phyloP scores from a whole-genome alignment of 179 eudicot genomes.

The Gypsophila paniculata region DNA sequence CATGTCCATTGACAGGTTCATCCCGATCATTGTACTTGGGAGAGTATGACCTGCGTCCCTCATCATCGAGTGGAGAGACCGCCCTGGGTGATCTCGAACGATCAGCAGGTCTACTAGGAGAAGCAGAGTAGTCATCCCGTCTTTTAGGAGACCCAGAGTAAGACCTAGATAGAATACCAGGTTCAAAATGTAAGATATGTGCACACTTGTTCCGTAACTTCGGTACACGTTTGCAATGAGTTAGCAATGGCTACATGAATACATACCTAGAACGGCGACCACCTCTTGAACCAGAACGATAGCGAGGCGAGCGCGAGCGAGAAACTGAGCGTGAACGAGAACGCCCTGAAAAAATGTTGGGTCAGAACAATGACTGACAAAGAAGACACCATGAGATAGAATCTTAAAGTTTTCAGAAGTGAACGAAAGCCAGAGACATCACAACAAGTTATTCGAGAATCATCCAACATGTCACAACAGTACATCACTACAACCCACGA shows the following conservation, averaged over 20 bases:
- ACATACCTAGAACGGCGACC: constrained; percentile 49
- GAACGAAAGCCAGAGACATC: no score
- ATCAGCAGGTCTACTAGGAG: constrained; percentile 46
- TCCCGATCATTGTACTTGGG: constrained; percentile 32
- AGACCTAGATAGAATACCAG: constrained; percentile 34
- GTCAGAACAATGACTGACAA: not conserved
- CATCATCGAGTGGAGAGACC: constrained; percentile 32
- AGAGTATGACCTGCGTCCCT: constrained; percentile 44
- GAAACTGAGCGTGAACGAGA: constrained; percentile 55
- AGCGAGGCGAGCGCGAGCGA: constrained; percentile 46
- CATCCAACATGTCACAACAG: not conserved
- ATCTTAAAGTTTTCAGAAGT: not conserved
- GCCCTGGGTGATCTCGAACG: constrained; percentile 42
- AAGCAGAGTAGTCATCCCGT: constrained; percentile 43
- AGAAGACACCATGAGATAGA: not conserved
- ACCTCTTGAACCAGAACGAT: constrained; percentile 47
- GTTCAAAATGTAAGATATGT: not conserved
- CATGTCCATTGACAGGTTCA: constrained; percentile 41
- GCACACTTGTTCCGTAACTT: not conserved
- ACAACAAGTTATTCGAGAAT: no score
- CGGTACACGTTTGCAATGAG: not conserved
- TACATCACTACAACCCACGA: not conserved
- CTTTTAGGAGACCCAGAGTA: constrained; percentile 52
- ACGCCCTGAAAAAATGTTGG: constrained; percentile 32
- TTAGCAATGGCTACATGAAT: not conserved